A percentile compares a stretch with the other conserved stretches of the same genome.
Evolutionary conservation across 108 stramenopile genomes (phyloP).

Genomic region (Chaetoceros tenuissimus): DNA sequence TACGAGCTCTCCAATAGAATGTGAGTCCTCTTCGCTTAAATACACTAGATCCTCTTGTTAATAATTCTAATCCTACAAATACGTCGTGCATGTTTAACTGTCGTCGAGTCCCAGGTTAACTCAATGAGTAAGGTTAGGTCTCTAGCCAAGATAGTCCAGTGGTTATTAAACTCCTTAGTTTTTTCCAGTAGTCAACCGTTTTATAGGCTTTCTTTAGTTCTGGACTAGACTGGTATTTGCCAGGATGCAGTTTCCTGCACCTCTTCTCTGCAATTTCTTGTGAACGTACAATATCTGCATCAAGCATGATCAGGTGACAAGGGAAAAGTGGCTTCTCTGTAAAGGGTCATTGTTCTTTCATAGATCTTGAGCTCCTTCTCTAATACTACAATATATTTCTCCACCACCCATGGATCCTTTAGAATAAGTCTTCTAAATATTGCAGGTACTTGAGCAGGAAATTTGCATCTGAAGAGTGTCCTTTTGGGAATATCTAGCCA

Average conservation of each 20-base stretch:
- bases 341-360: background rate
- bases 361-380: background rate
- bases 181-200: background rate
- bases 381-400: background rate
- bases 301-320: background rate
- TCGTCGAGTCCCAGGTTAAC: no score
- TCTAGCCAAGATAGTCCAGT: background rate
- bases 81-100: no score
- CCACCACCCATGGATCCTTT: background rate
- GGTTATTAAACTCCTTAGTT: background rate
- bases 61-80: no score
- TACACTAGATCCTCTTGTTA: no score
- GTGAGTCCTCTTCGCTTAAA: no score
- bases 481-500: background rate
- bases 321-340: background rate
- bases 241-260: background rate
- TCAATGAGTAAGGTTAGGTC: no score
- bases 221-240: background rate
- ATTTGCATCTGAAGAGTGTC: background rate
- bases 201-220: background rate
- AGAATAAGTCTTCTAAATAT: background rate
- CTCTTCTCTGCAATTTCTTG: background rate
- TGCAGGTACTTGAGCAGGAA: background rate
- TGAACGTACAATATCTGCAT: background rate
- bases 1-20: no score